Base-by-base conservation (phyloP, 169 alveolate species). In the Sarcocystis neurona region DNA sequence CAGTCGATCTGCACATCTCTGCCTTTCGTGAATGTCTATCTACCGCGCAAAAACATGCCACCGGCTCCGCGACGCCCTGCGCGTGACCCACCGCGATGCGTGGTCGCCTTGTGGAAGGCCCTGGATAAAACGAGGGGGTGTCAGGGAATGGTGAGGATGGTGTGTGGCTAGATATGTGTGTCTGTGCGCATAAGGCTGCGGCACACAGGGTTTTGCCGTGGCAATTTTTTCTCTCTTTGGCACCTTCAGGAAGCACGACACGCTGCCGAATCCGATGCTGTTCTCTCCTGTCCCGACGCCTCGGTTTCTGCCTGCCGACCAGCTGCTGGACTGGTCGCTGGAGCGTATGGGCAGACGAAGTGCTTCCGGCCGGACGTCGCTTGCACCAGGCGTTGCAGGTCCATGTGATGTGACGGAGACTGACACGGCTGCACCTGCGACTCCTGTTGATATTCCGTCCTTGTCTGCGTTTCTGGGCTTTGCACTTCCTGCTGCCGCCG, bases 251-350 rank as follows among this genome's bases (percentile, higher is more conserved):
- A 79, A 41, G 87, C 53, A 53, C 2, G 53, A 53, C 87, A 79
- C 87, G 53, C 53, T 3, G 75, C 72, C 72, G 48, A 79, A 79
- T 47, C 87, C 87, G 44, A 46, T 47, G 37, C 87, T 79, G 0
- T 1, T 44, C 32, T 46, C 68, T 34, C 4, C 72, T 2, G 87
- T 50, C 50, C 41, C 27, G 37, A 37, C 48, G 30, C n/a, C 68
- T 39, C 41, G n/a, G n/a, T n/a, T 0, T 23, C 87, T 48, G 43
- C 87, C 87, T 5, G 87, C 87, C 0, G 47, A 79, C 53, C 46
- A 32, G 47, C 74, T 79, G 48, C 32, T 27, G 20, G 47, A 18
- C 4, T 79, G 87, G 87, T 47, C 27, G n/a, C 47, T 32, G 50
- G 87, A 79, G 87, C 47, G 87, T 30, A 75, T 27, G 34, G 87